Evolutionary conservation across 176 grass and related monocot species (phyloP).

Genomic region (Otatea glauca): DNA sequence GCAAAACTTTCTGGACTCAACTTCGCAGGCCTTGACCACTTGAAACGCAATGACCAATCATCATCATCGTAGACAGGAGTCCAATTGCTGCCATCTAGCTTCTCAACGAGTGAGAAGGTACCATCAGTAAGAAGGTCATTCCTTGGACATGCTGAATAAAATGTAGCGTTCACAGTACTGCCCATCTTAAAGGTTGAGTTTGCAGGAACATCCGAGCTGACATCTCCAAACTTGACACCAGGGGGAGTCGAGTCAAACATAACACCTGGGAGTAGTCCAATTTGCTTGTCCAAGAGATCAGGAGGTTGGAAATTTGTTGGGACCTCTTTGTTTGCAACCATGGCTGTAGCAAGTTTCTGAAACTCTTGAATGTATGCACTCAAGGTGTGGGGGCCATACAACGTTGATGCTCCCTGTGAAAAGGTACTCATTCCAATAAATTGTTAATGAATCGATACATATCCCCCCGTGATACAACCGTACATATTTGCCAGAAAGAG

Average conservation of each 20-base stretch:
- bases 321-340: constrained; percentile 60
- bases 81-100: constrained; percentile 63
- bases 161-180: constrained; percentile 73
- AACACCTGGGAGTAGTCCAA: constrained; percentile 76
- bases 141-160: constrained; percentile 90
- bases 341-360: constrained; percentile 77
- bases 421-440: constrained; percentile 22
- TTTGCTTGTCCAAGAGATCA: constrained; percentile 87
- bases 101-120: constrained; percentile 82
- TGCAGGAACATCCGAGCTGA: constrained; percentile 65
- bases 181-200: constrained; percentile 74
- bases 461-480: not conserved
- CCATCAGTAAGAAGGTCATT: constrained; percentile 84
- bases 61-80: constrained; percentile 81
- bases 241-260: constrained; percentile 68
- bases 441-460: not conserved
- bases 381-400: constrained; percentile 95
- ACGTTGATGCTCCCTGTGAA: constrained; percentile 80
- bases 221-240: constrained; percentile 75
- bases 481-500: not conserved
- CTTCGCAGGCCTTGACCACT: constrained; percentile 75
- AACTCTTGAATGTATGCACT: constrained; percentile 97
- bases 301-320: constrained; percentile 64
- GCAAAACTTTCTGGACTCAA: constrained; percentile 79
- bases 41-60: constrained; percentile 84